Conservation (phyloP, 1,284 basidiomycete species). For the Phaffia rhodozyma region DNA sequence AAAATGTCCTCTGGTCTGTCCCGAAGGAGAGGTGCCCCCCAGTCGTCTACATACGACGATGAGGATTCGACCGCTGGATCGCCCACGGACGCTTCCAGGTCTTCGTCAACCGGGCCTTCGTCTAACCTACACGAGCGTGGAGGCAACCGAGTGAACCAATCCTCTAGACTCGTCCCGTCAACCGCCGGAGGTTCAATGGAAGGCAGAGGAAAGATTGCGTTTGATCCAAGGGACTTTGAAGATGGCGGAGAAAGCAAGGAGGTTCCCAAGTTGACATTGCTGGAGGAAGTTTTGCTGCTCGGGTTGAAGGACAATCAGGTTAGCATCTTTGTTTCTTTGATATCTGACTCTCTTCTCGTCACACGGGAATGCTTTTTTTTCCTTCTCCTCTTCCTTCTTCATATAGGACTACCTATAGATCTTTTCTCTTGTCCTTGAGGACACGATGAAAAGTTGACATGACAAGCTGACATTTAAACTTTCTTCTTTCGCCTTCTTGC, state of each 20-base stretch:
- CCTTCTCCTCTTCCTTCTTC: background rate
- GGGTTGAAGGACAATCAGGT: conserved; percentile 85
- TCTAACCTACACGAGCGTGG: conserved; percentile 15
- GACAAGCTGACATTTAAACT: background rate
- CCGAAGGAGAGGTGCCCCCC: conserved; percentile 31
- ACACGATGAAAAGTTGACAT: background rate
- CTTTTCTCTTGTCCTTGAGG: background rate
- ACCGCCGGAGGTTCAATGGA: conserved; percentile 65
- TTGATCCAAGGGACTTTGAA: conserved; percentile 81
- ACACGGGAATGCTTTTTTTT: background rate
- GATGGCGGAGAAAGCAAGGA: conserved; percentile 60
- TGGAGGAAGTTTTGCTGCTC: conserved; percentile 90
- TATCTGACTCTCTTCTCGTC: background rate
- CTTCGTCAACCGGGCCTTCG: conserved; percentile 9
- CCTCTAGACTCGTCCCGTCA: conserved; percentile 24
- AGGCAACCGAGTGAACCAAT: conserved; percentile 17
- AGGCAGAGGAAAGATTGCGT: conserved; percentile 75
- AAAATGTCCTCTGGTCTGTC: conserved; percentile 30
- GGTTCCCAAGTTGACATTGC: conserved; percentile 77
- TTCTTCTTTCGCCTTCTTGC: background rate
- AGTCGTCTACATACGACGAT: background rate
- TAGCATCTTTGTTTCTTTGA: conserved; percentile 25
- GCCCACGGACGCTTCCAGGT: conserved; percentile 6
- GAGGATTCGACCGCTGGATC: conserved; percentile 19
- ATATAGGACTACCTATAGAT: background rate